Evolutionary conservation across 2,329 filamentous ascomycete species (phyloP).

Genomic region (Ramularia endophylla): DNA sequence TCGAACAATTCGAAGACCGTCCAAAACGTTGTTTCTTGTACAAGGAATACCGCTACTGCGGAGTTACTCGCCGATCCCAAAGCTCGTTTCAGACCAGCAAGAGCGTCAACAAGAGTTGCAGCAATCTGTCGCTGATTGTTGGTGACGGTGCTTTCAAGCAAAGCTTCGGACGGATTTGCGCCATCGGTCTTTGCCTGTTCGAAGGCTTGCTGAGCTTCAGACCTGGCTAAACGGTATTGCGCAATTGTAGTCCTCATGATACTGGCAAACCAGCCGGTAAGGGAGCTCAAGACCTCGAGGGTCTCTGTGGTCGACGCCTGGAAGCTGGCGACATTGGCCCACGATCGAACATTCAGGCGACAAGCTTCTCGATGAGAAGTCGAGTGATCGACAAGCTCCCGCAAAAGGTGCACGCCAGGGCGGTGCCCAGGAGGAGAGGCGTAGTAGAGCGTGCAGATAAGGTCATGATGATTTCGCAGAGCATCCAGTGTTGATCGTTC

Average conservation of each 20-base stretch:
- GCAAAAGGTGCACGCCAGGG: conserved; percentile 48
- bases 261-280: conserved; percentile 51
- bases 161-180: conserved; percentile 36
- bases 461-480: conserved; percentile 56
- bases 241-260: conserved; percentile 48
- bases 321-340: conserved; percentile 52
- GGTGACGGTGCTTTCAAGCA: conserved; percentile 48
- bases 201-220: conserved; percentile 52
- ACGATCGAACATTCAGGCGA: conserved; percentile 52
- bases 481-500: conserved; percentile 50
- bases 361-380: conserved; percentile 55
- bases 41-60: conserved; percentile 25
- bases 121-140: conserved; percentile 55
- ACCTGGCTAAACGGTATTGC: conserved; percentile 52
- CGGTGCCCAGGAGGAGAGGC: conserved; percentile 48
- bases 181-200: conserved; percentile 32
- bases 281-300: conserved; percentile 38
- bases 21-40: conserved; percentile 36
- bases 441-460: conserved; percentile 56
- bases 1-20: conserved; percentile 49
- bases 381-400: conserved; percentile 50
- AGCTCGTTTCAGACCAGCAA: conserved; percentile 46
- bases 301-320: conserved; percentile 51
- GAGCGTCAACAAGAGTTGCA: conserved; percentile 47
- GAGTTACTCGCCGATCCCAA: conserved; percentile 34